A percentile compares a stretch with the other conserved stretches of the same genome.
Evolutionary conservation across 2,329 filamentous ascomycete genomes (phyloP).

Genomic region (Dactylellina cionopaga): DNA sequence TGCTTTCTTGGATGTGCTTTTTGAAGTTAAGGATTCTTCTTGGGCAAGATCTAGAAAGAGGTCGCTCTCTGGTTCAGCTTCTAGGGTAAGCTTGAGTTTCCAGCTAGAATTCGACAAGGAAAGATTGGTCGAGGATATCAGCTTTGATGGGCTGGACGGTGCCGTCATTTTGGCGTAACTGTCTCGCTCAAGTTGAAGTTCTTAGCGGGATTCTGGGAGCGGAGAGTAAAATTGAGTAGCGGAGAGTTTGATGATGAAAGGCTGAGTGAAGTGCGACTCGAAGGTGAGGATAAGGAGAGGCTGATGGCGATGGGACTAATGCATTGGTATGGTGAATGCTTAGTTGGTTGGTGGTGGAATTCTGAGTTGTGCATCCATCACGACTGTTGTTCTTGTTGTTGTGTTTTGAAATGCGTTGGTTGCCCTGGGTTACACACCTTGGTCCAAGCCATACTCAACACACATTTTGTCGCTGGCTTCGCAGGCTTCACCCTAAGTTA

Average conservation of each 20-base stretch:
- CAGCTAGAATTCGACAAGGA: conserved; percentile 49
- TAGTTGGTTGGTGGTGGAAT: neutral
- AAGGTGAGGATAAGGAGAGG: neutral
- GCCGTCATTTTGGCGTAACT: too few relatives aligned
- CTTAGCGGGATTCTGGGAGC: neutral
- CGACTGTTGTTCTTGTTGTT: conserved; percentile 17
- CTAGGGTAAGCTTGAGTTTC: conserved; percentile 44
- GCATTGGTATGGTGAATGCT: neutral
- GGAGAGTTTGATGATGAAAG: too few relatives aligned
- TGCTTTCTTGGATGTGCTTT: neutral
- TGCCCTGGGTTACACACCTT: conserved; percentile 29
- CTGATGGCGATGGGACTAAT: neutral
- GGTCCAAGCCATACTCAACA: too few relatives aligned
- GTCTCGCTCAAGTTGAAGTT: neutral
- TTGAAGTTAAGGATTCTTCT: conserved; percentile 30
- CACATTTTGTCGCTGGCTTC: too few relatives aligned
- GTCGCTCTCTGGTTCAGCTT: conserved; percentile 43
- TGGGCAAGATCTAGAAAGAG: conserved; percentile 38
- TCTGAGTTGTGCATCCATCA: conserved; percentile 13
- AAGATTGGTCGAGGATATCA: conserved; percentile 48
- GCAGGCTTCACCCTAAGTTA: too few relatives aligned
- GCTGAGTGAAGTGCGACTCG: too few relatives aligned
- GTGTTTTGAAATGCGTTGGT: conserved; percentile 4
- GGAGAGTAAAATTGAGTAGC: neutral
- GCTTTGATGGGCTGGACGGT: conserved; percentile 35